Percentiles rank a stretch among this genome's conserved stretches.
These are phyloP conservation scores for Hymenoscyphus fructigenus DNA, from an alignment of 2,329 filamentous ascomycete genomes.

Conservation along the genomic window DNA sequence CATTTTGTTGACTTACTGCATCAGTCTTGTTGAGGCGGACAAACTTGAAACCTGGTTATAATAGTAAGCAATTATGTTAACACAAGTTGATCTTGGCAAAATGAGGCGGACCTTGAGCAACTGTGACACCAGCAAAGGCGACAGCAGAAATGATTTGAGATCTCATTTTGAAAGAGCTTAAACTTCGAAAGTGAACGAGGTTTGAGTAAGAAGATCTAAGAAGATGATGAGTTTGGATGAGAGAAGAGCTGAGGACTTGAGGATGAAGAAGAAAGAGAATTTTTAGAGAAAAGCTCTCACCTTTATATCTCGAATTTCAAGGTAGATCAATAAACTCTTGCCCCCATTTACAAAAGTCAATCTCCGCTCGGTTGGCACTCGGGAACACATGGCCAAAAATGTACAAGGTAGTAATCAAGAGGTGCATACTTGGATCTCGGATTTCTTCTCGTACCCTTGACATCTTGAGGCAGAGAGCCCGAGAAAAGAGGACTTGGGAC, in stretches of 20 bases:
- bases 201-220: not conserved
- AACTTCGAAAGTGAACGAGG: not conserved
- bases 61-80: not conserved
- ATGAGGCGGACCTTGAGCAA: conserved; percentile 16
- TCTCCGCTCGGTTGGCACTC: not conserved
- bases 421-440: conserved; percentile 9
- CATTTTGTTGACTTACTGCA: conserved; percentile 23
- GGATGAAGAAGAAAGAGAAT: conserved; percentile 6
- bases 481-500: not conserved
- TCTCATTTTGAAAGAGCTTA: conserved; percentile 28
- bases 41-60: conserved; percentile 29
- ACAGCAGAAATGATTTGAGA: conserved; percentile 24
- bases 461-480: not conserved
- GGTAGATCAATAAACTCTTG: not conserved
- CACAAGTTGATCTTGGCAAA: not conserved
- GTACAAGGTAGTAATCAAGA: conserved; percentile 17
- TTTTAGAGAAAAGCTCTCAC: not conserved
- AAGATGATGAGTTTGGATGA: conserved; percentile 2
- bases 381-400: not conserved
- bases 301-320: not conserved
- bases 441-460: not conserved
- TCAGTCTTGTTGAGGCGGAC: conserved; percentile 39
- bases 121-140: conserved; percentile 21
- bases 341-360: not conserved
- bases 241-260: conserved; percentile 9